These are phyloP conservation scores for Penicillium polonicum DNA, from an alignment of 2,329 filamentous ascomycete genomes.

Conservation along the genomic window DNA sequence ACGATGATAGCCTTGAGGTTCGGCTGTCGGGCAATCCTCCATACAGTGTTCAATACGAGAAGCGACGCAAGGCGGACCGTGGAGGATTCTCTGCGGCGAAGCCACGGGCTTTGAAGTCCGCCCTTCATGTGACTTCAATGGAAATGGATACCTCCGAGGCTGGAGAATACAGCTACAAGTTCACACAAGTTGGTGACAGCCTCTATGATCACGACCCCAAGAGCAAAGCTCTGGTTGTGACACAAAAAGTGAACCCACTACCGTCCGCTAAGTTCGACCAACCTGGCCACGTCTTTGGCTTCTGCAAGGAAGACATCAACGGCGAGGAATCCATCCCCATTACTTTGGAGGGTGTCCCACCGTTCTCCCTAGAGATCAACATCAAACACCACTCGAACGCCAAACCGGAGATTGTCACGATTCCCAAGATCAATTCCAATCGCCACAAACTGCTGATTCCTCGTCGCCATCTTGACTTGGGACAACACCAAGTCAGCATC, in stretches of 20 bases:
- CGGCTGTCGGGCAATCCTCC: constrained; percentile 76
- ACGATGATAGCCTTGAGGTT: constrained; percentile 85
- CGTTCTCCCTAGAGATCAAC: constrained; percentile 87
- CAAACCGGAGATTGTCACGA: constrained; percentile 75
- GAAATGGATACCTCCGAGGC: constrained; percentile 82
- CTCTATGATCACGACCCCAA: constrained; percentile 76
- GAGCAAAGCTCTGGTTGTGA: constrained; percentile 66
- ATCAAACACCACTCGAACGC: constrained; percentile 86
- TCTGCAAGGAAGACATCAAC: constrained; percentile 80
- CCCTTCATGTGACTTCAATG: constrained; percentile 72
- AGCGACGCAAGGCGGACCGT: constrained; percentile 68
- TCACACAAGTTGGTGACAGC: constrained; percentile 77
- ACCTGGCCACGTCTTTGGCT: constrained; percentile 91
- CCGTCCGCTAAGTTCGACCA: constrained; percentile 79
- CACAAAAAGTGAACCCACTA: constrained; percentile 80
- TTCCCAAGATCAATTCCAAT: constrained; percentile 74
- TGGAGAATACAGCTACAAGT: constrained; percentile 82
- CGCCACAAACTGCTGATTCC: constrained; percentile 80
- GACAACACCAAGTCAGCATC: constrained; percentile 85
- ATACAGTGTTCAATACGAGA: constrained; percentile 78
- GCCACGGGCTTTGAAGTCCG: constrained; percentile 72
- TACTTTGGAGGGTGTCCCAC: constrained; percentile 74
- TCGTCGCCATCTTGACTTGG: constrained; percentile 77
- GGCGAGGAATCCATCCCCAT: constrained; percentile 87
- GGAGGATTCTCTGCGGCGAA: constrained; percentile 66